Evolutionary conservation across 352 stramenopile species (phyloP), one percentile per base, ranked within the genome.

Genomic region (Phytopythium sindhum): DNA sequence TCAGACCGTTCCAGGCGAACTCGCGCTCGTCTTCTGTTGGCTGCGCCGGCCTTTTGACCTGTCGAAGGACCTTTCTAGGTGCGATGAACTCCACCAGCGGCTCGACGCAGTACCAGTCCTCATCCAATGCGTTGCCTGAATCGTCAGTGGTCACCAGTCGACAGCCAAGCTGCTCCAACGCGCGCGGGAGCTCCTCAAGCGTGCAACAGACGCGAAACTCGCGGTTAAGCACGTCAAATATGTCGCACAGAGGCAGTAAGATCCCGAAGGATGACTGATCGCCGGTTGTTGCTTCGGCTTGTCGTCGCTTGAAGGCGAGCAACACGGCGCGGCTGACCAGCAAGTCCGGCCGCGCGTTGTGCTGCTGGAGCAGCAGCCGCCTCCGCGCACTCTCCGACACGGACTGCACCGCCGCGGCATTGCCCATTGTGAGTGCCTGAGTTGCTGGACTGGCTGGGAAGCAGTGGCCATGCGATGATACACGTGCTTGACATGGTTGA

Each of bases 371-470:
- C 42, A 80, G 31, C 24, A 80, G 57, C 19, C 72, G 66, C 21
- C 72, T 66, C 39, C 72, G 64, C 47, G 72, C 76, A 21, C 69
- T 73, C 64, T 80, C 72, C 19, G 64, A 61, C 14, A 75, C 67
- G 19, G 52, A 66, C 47, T 77, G 63, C 21, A 80, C 56, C 35
- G 69, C 69, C 57, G 66, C 72, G 2, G 72, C 72, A 21, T 77
- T 80, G 45, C 72, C 72, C 72, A 80, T 80, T 54, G n/a, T 64
- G 33, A 11, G 33, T n/a, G 33, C 14, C 33, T 39, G 31, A 35
- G 31, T 35, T 35, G 31, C 8, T 35, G 31, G 31, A 35, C 31
- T 35, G 31, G 31, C 31, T 35, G 31, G 31, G 31, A 35, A 35
- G 31, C 4, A 35, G 31, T 8, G 8, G 31, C 31, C 31, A 35